Base-by-base conservation (phyloP, 768 basidiomycete species). In the Mrakia hoshinonis region DNA sequence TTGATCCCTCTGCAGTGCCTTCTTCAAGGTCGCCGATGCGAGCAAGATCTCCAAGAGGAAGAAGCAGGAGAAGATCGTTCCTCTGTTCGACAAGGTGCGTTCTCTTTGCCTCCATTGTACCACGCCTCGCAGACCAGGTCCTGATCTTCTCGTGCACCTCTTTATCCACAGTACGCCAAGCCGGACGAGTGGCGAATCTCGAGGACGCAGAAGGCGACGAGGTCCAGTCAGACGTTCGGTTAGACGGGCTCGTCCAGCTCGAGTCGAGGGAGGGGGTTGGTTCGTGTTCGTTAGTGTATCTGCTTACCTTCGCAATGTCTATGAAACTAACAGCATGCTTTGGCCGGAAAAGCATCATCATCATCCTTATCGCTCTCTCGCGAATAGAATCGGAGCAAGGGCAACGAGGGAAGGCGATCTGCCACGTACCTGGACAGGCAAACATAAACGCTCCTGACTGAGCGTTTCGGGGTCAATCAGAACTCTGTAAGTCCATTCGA, bases 31-130 rank as follows among this genome's bases (percentile, higher is more conserved):
- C 54, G 93, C 95, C 2, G 96, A 98, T 80, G 90, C 87, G 67
- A 94, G 93, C 82, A 97, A 96, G 81, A 95, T 98, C 81, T 93
- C 91, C 78, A 95, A 94, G 80, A 85, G 92, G 75, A 97, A 96
- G 84, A 87, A 85, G 80, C 89, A 92, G 79, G 93, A 95, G 83
- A 61, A 55, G 46, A 61, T 61, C 60, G 69, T 55, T 26, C 69
- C 46, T 39, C 64, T 36, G 29, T 66, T 61, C 58, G 58, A 61
- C 58, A 61, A 61, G 58, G 58, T 61, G 34, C 63, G 63, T 65
- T 29, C 10, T 1, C 39, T 66, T 29, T 49, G 29, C 31, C 9
- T 47, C n/a, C 43, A 34, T 63, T 22, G 20, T 13, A 26, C 43
- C 2, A 5, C 39, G 1, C 24, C 24, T 13, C 43, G 38, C 26